Evolutionary conservation across 2,329 filamentous ascomycete genomes (phyloP).

Genomic region (Colletotrichum melonis): DNA sequence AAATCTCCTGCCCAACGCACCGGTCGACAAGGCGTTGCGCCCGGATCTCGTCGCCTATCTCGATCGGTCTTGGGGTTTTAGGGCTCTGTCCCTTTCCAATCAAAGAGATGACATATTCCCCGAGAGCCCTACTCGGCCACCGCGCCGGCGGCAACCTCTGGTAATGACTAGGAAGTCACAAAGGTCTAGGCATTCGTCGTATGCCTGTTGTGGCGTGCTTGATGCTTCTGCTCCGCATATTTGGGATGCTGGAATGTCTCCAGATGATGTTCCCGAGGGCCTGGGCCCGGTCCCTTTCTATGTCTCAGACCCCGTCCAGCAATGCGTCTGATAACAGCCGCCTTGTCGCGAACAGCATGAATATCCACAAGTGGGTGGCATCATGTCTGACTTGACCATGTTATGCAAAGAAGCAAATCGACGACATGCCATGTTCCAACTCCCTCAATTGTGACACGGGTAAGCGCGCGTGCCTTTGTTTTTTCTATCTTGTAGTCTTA

Average conservation of each 20-base stretch:
- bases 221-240: not conserved
- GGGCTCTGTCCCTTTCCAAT: constrained; percentile 9
- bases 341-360: not conserved
- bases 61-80: constrained; percentile 5
- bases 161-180: not conserved
- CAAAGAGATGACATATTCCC: not conserved
- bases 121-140: not conserved
- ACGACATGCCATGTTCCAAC: not conserved
- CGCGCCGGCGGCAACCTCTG: not conserved
- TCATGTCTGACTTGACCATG: not conserved
- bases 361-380: not conserved
- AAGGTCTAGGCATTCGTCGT: not conserved
- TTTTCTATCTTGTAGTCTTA: constrained; percentile 22
- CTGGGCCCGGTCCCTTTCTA: not conserved
- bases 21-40: constrained; percentile 24
- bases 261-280: not conserved
- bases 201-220: not conserved
- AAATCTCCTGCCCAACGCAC: not conserved
- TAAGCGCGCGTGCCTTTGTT: not conserved
- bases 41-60: constrained; percentile 28
- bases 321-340: constrained; percentile 1
- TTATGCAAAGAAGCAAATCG: not conserved
- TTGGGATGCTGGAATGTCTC: not conserved
- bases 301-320: not conserved
- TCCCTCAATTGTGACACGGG: not conserved